phyloP scores from a whole-genome alignment of 495 filamentous ascomycete species.

The Podospora comata region DNA sequence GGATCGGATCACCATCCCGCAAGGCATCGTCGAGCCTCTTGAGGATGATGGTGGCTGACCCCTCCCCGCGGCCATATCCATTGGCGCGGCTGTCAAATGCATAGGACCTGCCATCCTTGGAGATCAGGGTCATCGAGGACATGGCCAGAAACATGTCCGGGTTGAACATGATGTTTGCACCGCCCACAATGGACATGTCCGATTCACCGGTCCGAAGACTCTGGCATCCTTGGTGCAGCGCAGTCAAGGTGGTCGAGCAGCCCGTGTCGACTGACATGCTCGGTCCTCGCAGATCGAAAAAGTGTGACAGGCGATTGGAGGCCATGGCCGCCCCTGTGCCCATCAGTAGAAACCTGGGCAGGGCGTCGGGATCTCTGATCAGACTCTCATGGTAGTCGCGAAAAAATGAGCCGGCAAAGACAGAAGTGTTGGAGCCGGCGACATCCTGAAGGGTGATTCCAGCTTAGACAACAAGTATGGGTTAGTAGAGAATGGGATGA shows the following conservation, averaged over 20 bases:
- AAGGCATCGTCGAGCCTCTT: slow-evolving; percentile 58
- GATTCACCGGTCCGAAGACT: slow-evolving; percentile 50
- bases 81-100: slow-evolving; percentile 54
- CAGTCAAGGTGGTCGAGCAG: slow-evolving; percentile 54
- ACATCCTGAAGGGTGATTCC: slow-evolving; percentile 35
- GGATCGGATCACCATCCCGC: slow-evolving; percentile 53
- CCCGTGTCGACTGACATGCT: slow-evolving; percentile 59
- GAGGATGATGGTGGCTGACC: slow-evolving; percentile 53
- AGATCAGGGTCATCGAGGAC: slow-evolving; percentile 35
- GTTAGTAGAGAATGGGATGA: neutral
- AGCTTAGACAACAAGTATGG: slow-evolving; percentile 27
- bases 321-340: slow-evolving; percentile 50
- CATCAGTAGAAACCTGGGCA: slow-evolving; percentile 45
- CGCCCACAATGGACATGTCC: slow-evolving; percentile 46
- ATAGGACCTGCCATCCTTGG: slow-evolving; percentile 35
- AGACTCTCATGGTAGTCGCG: slow-evolving; percentile 44
- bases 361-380: slow-evolving; percentile 32
- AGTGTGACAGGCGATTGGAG: slow-evolving; percentile 56
- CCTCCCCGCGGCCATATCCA: slow-evolving; percentile 63
- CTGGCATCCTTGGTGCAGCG: slow-evolving; percentile 50
- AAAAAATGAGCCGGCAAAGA: slow-evolving; percentile 46
- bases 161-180: slow-evolving; percentile 36
- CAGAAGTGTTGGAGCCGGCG: slow-evolving; percentile 39
- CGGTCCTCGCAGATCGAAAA: slow-evolving; percentile 55
- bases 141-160: slow-evolving; percentile 36